Evolutionary conservation across 768 basidiomycete species (phyloP).

Genomic region (Kwoniella heveanensis): DNA sequence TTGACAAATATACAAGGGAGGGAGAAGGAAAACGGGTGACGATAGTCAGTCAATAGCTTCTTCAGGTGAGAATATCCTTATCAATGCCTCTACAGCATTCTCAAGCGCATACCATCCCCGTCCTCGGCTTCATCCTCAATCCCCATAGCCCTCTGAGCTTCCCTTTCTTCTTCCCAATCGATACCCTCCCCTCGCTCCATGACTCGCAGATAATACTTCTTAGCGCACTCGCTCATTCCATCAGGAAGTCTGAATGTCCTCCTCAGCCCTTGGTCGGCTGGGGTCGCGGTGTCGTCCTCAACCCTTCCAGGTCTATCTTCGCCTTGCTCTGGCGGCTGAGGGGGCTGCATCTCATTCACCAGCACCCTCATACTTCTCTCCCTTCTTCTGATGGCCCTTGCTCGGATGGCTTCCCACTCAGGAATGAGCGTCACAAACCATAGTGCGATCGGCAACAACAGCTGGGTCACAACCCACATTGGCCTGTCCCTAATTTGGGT

Average conservation of each 20-base stretch:
- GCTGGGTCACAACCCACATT: conserved; percentile 30
- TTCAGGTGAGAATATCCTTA: too few species aligned
- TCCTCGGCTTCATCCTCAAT: conserved; percentile 36
- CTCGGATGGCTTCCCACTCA: conserved; percentile 40
- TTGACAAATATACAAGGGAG: too few species aligned
- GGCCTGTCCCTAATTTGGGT: conserved; percentile 14
- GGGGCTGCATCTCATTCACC: conserved; percentile 31
- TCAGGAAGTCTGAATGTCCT: conserved; percentile 24
- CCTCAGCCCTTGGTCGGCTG: not conserved
- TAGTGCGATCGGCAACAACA: conserved; percentile 39
- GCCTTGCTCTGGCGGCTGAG: not conserved
- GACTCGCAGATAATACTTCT: conserved; percentile 41
- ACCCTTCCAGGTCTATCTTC: not conserved
- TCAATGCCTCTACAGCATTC: conserved; percentile 20
- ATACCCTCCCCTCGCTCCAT: conserved; percentile 44
- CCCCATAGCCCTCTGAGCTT: conserved; percentile 48
- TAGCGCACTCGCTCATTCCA: conserved; percentile 29
- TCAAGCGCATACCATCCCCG: conserved; percentile 27
- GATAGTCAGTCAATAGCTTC: too few species aligned
- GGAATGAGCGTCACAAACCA: conserved; percentile 51
- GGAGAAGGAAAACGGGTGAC: too few species aligned
- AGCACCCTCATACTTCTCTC: conserved; percentile 42
- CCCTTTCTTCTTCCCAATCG: conserved; percentile 52
- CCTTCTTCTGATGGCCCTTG: conserved; percentile 34
- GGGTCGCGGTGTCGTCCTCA: not conserved